These are phyloP conservation scores for Musa troglodytarum DNA, from an alignment of 176 grass and related monocot genomes.

Conservation along the genomic window DNA sequence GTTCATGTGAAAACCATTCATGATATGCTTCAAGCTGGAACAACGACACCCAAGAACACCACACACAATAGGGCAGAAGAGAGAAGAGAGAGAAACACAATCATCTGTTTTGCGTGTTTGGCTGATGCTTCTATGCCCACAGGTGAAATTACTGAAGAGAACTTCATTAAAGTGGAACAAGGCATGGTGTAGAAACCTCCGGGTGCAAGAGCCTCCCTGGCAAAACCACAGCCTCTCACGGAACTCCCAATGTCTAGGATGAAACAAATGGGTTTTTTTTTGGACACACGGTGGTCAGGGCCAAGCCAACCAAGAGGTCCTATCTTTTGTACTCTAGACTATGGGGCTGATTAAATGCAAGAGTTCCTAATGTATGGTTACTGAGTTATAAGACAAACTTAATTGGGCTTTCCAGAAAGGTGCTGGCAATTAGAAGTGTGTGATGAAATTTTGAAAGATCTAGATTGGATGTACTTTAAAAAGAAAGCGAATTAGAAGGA, in stretches of 20 bases:
- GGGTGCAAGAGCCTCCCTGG: too few relatives aligned
- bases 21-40: not conserved
- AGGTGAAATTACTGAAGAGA: not conserved
- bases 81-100: not conserved
- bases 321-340: not conserved
- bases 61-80: not conserved
- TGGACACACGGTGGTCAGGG: not conserved
- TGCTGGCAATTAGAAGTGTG: not conserved
- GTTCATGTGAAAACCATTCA: not conserved
- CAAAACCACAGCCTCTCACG: too few relatives aligned
- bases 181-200: not conserved
- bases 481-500: not conserved
- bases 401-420: not conserved
- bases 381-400: not conserved
- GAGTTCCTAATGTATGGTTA: not conserved
- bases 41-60: not conserved
- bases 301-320: not conserved
- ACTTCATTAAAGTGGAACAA: not conserved
- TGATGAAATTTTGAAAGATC: not conserved
- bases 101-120: not conserved
- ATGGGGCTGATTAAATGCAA: not conserved
- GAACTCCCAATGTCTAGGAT: not conserved
- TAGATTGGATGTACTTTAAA: not conserved
- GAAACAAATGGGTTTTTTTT: too few relatives aligned
- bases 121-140: not conserved